phyloP scores from a whole-genome alignment of 1,284 basidiomycete species.

The Cutaneotrichosporon sp. region DNA sequence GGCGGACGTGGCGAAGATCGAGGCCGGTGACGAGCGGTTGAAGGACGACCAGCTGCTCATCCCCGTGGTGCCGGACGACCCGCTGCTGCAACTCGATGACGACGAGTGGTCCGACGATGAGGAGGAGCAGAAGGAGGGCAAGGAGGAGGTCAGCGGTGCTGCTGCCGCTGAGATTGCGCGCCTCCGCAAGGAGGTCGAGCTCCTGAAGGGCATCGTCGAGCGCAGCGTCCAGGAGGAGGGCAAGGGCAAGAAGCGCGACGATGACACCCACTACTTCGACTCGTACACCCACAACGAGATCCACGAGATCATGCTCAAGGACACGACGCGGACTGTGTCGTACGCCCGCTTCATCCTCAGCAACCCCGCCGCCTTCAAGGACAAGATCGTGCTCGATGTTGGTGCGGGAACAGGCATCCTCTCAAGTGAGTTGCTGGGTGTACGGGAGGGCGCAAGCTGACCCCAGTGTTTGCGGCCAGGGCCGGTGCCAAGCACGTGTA shows the following conservation, averaged over 20 bases:
- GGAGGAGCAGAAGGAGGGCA: conserved; percentile 23
- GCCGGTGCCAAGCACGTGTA: conserved; percentile 91
- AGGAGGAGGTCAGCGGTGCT: conserved; percentile 39
- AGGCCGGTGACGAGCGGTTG: conserved; percentile 51
- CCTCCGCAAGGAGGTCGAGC: conserved; percentile 35
- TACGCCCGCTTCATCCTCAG: conserved; percentile 89
- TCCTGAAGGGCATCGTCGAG: conserved; percentile 39
- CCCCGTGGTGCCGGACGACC: conserved; percentile 79
- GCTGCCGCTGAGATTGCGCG: conserved; percentile 53
- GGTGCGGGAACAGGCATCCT: conserved; percentile 94
- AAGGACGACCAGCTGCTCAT: conserved; percentile 72
- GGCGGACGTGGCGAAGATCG: conserved; percentile 8
- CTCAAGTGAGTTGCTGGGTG: conserved; percentile 56
- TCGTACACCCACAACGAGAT: conserved; percentile 82
- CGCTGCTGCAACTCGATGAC: conserved; percentile 70
- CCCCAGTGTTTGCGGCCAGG: conserved; percentile 76
- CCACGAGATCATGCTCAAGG: conserved; percentile 66
- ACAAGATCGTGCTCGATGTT: conserved; percentile 88
- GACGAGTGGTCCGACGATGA: conserved; percentile 70
- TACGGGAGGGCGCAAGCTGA: conserved; percentile 1
- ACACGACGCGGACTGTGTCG: conserved; percentile 88
- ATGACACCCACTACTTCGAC: conserved; percentile 93
- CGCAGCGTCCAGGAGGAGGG: conserved; percentile 38
- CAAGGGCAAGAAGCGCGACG: conserved; percentile 61
- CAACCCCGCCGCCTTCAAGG: conserved; percentile 80